Evolutionary conservation across 768 basidiomycete species (phyloP), one percentile per base, ranked within the genome.

Genomic region (Tephrocybe sp.): DNA sequence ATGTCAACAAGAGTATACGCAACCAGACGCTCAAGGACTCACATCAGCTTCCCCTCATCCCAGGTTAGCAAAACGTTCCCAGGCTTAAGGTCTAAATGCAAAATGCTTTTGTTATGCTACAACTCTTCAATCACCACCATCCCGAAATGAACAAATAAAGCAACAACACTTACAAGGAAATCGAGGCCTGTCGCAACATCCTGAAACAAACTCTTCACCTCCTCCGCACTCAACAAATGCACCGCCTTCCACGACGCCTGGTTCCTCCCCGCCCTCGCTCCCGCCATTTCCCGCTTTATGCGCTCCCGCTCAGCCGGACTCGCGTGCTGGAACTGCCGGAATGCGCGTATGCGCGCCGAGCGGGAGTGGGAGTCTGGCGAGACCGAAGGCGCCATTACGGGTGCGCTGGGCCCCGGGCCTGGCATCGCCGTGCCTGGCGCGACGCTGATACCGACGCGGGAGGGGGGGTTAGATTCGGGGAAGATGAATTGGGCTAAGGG

Each of bases 61-160:
- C 87, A 92, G 5, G 94, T 95, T 43, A 98, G 66, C 19, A 98
- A 72, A 4, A 98, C 92, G 62, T 98, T 97, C 5, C 91, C 92
- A 9, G 93, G 92, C 67, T 97, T 98, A 56, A 98, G 69, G 63
- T 98, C 95, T 3, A 97, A 79, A 64, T 98, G 95, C 19, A 98
- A 65, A 45, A 98, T 95, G 1, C 90, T 85, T 60, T 78, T 84
- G 58, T 83, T 79, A 56, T 93, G 91, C 89, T 92, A 58, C 11
- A 60, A 31, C 3, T 42, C 20, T 22, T 19, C 10, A 49, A 17
- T 52, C 60, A 45, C 23, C 31, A 53, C 23, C 31, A 53, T 23
- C n/a, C 39, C 38, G 10, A 34, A 36, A 44, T 31, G 13, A 26
- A 45, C 39, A 30, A 39, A 45, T 38, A 23, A 39, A 52, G 48